phyloP scores from a whole-genome alignment of 495 filamentous ascomycete genomes.

The Chaetomidium leptoderma region DNA sequence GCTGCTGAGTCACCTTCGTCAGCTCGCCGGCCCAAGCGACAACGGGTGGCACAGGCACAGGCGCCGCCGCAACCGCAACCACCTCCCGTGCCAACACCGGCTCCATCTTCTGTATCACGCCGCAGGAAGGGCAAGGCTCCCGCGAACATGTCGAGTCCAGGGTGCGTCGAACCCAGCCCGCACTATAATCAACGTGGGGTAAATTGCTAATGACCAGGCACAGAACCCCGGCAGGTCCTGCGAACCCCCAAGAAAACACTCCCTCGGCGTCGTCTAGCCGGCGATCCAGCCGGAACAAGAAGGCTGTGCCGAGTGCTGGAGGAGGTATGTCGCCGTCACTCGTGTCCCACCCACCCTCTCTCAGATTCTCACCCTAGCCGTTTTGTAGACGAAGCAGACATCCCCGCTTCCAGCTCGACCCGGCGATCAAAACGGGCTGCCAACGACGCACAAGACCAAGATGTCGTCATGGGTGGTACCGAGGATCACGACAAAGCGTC shows the following conservation, averaged over 20 bases:
- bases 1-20: slow-evolving; percentile 33
- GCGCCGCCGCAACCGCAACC: slow-evolving; percentile 19
- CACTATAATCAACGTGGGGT: neutral
- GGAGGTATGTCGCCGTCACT: slow-evolving; percentile 18
- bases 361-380: slow-evolving; percentile 19
- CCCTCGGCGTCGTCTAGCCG: slow-evolving; percentile 57
- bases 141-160: slow-evolving; percentile 76
- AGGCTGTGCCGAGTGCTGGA: slow-evolving; percentile 42
- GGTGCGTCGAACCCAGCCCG: slow-evolving; percentile 47
- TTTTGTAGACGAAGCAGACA: slow-evolving; percentile 19
- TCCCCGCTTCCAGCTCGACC: slow-evolving; percentile 36
- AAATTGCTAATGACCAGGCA: slow-evolving; percentile 16
- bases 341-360: neutral
- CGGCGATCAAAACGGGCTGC: slow-evolving; percentile 52
- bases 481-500: slow-evolving; percentile 60
- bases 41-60: slow-evolving; percentile 41
- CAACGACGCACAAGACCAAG: slow-evolving; percentile 50
- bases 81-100: slow-evolving; percentile 25
- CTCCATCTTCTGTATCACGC: slow-evolving; percentile 39
- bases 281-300: slow-evolving; percentile 64
- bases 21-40: slow-evolving; percentile 53
- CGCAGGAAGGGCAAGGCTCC: slow-evolving; percentile 60
- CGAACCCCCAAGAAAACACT: slow-evolving; percentile 26
- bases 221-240: slow-evolving; percentile 37
- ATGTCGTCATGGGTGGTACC: slow-evolving; percentile 52